phyloP scores from a whole-genome alignment of 2,329 filamentous ascomycete genomes.

The Coleophoma crateriformis region DNA sequence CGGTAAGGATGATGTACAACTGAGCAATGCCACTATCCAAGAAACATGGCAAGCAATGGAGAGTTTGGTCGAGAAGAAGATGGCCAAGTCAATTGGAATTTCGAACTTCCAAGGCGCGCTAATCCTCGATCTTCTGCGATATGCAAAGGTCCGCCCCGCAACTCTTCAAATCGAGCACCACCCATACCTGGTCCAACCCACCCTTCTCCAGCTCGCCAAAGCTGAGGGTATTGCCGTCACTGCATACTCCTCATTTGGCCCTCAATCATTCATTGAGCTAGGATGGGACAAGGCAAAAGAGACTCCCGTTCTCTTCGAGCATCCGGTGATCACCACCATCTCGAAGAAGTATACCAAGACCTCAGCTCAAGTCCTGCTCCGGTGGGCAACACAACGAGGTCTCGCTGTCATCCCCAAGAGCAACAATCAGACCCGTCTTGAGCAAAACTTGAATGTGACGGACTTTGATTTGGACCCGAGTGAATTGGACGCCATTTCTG shows the following conservation, averaged over 20 bases:
- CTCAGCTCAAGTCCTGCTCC: constrained; percentile 74
- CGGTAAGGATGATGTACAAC: constrained; percentile 52
- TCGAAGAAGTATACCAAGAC: constrained; percentile 67
- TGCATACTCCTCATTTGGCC: constrained; percentile 80
- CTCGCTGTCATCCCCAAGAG: constrained; percentile 81
- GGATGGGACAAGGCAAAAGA: constrained; percentile 62
- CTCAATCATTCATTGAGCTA: constrained; percentile 73
- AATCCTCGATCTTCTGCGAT: constrained; percentile 73
- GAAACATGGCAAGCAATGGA: constrained; percentile 84
- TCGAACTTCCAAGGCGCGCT: constrained; percentile 78
- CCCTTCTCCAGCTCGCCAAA: constrained; percentile 65
- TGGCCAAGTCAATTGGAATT: constrained; percentile 71
- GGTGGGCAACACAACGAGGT: constrained; percentile 81
- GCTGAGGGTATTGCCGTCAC: constrained; percentile 68
- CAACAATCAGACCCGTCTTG: constrained; percentile 49
- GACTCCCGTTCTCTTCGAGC: constrained; percentile 65
- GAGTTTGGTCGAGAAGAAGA: constrained; percentile 59
- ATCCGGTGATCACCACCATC: constrained; percentile 57
- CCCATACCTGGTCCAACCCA: constrained; percentile 75
- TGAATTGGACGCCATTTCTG: constrained; percentile 63
- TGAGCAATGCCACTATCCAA: constrained; percentile 66
- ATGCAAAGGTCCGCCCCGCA: constrained; percentile 68
- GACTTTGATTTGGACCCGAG: constrained; percentile 59
- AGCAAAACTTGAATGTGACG: constrained; percentile 62
- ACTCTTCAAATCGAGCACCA: constrained; percentile 88